Conservation (phyloP, 768 basidiomycete genomes). For the Lactarius deliciosus region DNA sequence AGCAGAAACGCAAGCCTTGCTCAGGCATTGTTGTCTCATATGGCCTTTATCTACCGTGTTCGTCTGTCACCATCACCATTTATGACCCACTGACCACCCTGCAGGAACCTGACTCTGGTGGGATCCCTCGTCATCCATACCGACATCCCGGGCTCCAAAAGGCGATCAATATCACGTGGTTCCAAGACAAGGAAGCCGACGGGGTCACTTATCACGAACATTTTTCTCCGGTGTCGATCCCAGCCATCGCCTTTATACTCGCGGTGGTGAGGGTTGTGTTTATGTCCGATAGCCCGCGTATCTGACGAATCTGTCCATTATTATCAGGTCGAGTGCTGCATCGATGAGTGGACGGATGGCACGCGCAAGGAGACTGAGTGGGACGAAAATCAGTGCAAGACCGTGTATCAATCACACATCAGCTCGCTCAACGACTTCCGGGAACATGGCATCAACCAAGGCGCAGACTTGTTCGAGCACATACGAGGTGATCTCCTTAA, state of each 20-base stretch:
- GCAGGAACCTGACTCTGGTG: neutral
- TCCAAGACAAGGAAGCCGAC: neutral
- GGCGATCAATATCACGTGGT: conserved; percentile 18
- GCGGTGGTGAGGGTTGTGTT: conserved; percentile 14
- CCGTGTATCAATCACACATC: conserved; percentile 3
- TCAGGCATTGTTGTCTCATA: neutral
- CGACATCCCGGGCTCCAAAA: conserved; percentile 18
- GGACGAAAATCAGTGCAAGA: neutral
- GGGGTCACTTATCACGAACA: conserved; percentile 7
- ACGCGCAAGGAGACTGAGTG: neutral
- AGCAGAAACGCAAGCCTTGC: neutral
- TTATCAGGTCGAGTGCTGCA: conserved; percentile 19
- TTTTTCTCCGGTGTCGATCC: conserved; percentile 10
- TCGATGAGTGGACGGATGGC: conserved; percentile 16
- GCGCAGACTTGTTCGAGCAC: neutral
- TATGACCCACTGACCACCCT: neutral
- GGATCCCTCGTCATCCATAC: neutral
- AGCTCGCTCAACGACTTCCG: neutral
- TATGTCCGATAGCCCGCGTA: neutral
- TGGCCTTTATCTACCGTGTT: conserved; percentile 17
- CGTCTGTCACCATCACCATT: neutral
- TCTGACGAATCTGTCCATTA: neutral
- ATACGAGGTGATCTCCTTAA: conserved; percentile 12
- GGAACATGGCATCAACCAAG: neutral
- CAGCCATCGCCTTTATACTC: conserved; percentile 10